Evolutionary conservation across 306 rosid species (phyloP).

Genomic region (Vigna trinervia): DNA sequence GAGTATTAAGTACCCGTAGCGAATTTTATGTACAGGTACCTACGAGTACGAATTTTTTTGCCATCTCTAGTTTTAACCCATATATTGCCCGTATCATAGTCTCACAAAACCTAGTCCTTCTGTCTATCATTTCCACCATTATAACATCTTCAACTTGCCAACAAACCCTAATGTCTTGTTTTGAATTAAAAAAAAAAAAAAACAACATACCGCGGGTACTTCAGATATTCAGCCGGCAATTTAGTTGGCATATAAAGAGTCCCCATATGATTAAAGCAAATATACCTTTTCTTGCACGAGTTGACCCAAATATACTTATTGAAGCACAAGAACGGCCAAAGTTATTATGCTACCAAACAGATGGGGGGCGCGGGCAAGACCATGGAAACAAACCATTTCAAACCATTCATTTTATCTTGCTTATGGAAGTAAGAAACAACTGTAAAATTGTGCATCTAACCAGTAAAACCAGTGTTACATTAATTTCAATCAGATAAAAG

Average conservation of each 20-base stretch:
- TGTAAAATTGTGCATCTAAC: constrained; percentile 49
- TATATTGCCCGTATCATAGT: too few relatives aligned
- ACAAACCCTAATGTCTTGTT: too few relatives aligned
- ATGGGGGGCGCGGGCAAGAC: not conserved
- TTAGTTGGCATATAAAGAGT: not conserved
- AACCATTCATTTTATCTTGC: constrained; percentile 43
- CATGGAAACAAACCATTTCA: constrained; percentile 27
- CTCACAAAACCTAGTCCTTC: too few relatives aligned
- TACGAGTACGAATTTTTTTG: too few relatives aligned
- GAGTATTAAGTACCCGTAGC: too few relatives aligned
- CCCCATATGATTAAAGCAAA: not conserved
- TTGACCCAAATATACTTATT: not conserved
- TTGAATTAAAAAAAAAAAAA: too few relatives aligned
- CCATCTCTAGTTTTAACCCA: too few relatives aligned
- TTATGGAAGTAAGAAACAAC: constrained; percentile 43
- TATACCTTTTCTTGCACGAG: not conserved
- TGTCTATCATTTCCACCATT: too few relatives aligned
- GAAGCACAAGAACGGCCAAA: not conserved
- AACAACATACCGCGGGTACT: too few relatives aligned
- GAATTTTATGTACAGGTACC: too few relatives aligned
- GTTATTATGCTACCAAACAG: not conserved
- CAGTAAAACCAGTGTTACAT: constrained; percentile 46
- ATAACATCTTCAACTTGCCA: too few relatives aligned
- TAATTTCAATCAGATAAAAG: constrained; percentile 43
- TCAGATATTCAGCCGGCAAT: too few relatives aligned